Evolutionary conservation across 495 filamentous ascomycete genomes (phyloP).

Genomic region (Penicillium soppii): DNA sequence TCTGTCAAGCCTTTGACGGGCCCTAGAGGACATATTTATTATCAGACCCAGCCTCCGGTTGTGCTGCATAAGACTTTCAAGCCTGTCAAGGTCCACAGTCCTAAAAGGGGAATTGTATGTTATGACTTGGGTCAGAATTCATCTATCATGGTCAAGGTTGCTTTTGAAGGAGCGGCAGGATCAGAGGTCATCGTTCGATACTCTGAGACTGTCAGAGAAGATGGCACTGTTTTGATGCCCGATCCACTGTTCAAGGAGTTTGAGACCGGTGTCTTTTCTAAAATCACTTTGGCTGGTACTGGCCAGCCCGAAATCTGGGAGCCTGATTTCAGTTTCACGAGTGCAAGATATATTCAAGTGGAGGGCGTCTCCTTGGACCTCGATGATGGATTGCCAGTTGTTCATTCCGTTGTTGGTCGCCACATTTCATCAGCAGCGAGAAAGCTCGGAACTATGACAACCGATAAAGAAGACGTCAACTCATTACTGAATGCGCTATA

Average conservation of each 20-base stretch:
- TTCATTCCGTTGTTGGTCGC: slow-evolving; percentile 22
- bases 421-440: slow-evolving; percentile 28
- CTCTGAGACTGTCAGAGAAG: slow-evolving; percentile 23
- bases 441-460: slow-evolving; percentile 24
- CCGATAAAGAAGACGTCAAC: slow-evolving; percentile 28
- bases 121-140: slow-evolving; percentile 31
- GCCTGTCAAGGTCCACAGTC: slow-evolving; percentile 14
- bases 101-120: slow-evolving; percentile 13
- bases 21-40: slow-evolving; percentile 23
- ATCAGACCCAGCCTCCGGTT: slow-evolving; percentile 28
- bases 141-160: slow-evolving; percentile 20
- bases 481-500: slow-evolving; percentile 23
- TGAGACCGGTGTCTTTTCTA: slow-evolving; percentile 25
- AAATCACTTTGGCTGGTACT: slow-evolving; percentile 20
- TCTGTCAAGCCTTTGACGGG: slow-evolving; percentile 27
- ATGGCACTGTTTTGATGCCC: slow-evolving; percentile 27
- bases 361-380: slow-evolving; percentile 21
- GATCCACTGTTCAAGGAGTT: slow-evolving; percentile 33
- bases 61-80: slow-evolving; percentile 26
- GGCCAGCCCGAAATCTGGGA: slow-evolving; percentile 25
- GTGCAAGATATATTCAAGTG: slow-evolving; percentile 28
- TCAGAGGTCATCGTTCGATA: slow-evolving; percentile 27
- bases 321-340: slow-evolving; percentile 31
- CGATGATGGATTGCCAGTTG: slow-evolving; percentile 13
- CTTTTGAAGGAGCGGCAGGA: slow-evolving; percentile 16